Conservation (phyloP, 306 rosid genomes). For the Hylodesmum podocarpum region DNA sequence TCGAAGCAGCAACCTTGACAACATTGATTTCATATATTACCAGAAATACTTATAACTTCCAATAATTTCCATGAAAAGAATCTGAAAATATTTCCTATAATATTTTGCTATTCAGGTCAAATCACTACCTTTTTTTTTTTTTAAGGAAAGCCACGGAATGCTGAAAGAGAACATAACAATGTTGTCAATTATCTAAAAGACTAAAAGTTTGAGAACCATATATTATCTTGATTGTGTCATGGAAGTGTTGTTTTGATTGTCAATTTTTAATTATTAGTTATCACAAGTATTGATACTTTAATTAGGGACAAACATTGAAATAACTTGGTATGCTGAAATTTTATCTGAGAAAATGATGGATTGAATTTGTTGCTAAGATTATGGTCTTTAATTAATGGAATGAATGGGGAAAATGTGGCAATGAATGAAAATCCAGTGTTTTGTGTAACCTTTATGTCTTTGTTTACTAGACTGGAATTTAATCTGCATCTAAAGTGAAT, state of each 20-base stretch:
- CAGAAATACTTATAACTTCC: neutral
- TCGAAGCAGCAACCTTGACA: too few species aligned
- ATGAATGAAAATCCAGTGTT: neutral
- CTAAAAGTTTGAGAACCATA: neutral
- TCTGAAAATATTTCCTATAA: neutral
- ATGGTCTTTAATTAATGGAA: neutral
- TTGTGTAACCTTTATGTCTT: neutral
- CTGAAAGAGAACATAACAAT: neutral
- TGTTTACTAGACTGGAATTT: neutral
- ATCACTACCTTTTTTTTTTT: neutral
- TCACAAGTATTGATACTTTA: neutral
- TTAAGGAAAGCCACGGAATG: neutral
- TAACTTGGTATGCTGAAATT: neutral
- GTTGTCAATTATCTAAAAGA: neutral
- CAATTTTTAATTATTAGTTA: neutral
- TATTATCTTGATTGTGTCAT: neutral
- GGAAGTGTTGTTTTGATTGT: neutral
- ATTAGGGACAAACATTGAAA: neutral
- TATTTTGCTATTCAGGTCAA: neutral
- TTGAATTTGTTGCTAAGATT: slow-evolving; percentile 9
- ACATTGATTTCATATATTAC: neutral
- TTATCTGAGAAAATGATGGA: neutral
- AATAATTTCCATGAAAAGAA: neutral
- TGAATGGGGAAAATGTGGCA: neutral
- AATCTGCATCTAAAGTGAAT: neutral